Conservation (phyloP, 2,329 filamentous ascomycete genomes). For the Lecanicillium sp. region DNA sequence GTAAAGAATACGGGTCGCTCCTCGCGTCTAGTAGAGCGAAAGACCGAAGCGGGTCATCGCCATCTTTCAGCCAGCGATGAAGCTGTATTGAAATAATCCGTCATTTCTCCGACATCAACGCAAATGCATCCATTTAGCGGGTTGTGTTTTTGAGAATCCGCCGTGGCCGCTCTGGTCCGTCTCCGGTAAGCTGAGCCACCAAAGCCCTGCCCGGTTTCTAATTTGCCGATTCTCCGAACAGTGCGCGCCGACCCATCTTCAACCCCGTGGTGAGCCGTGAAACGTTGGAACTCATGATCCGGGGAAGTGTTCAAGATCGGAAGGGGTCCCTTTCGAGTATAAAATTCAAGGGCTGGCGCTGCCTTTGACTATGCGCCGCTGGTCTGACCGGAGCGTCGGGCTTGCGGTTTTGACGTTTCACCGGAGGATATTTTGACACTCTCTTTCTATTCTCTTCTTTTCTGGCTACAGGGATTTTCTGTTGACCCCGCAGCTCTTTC, state of each 20-base stretch:
- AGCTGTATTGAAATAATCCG: neutral
- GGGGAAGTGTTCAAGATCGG: neutral
- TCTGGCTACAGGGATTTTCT: neutral
- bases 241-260: neutral
- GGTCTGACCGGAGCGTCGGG: neutral
- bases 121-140: neutral
- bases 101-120: constrained; percentile 6
- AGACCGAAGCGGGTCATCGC: neutral
- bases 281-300: constrained; percentile 7
- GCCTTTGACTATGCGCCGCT: constrained; percentile 1
- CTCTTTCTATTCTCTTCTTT: neutral
- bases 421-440: neutral
- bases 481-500: neutral
- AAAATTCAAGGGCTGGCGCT: neutral
- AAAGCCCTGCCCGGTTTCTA: neutral
- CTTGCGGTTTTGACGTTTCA: neutral
- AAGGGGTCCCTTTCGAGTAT: neutral
- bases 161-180: neutral
- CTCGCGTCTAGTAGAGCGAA: neutral
- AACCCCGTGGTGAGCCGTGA: constrained; percentile 7
- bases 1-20: too few relatives aligned
- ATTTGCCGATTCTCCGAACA: constrained; percentile 11
- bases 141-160: neutral
- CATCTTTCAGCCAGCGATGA: neutral
- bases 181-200: too few relatives aligned